Evolutionary conservation across 495 filamentous ascomycete genomes (phyloP).

Genomic region (Astrocystis sublimbata): DNA sequence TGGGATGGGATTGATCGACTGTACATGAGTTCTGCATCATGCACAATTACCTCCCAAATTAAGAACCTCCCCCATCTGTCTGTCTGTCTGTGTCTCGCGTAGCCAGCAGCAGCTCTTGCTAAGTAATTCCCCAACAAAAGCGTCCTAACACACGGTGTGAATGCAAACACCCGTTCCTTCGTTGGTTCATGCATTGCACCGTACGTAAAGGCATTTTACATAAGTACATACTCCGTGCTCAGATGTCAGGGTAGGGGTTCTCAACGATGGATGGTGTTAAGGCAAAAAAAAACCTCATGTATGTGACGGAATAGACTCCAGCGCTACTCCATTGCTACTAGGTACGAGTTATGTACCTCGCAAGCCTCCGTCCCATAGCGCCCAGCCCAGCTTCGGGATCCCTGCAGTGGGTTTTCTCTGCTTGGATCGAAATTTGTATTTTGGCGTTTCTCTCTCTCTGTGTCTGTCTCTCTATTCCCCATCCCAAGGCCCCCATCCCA

Average conservation of each 20-base stretch:
- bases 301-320: not conserved
- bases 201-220: too few relatives aligned
- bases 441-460: not conserved
- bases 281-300: too few relatives aligned
- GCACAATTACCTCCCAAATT: not conserved
- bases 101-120: not conserved
- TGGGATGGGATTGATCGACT: not conserved
- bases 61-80: not conserved
- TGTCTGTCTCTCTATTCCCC: not conserved
- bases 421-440: constrained; percentile 1
- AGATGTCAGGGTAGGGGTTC: too few relatives aligned
- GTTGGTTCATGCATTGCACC: too few relatives aligned
- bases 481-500: not conserved
- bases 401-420: not conserved
- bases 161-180: not conserved
- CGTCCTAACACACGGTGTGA: not conserved
- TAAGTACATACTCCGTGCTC: too few relatives aligned
- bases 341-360: not conserved
- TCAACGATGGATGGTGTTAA: too few relatives aligned
- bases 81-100: not conserved
- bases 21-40: not conserved
- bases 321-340: not conserved
- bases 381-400: too few relatives aligned
- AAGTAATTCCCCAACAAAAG: not conserved
- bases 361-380: too few relatives aligned